Percentiles rank a stretch among this genome's conserved stretches.
Evolutionary conservation across 1,284 basidiomycete species (phyloP).

Genomic region (Omphalotus olearius): DNA sequence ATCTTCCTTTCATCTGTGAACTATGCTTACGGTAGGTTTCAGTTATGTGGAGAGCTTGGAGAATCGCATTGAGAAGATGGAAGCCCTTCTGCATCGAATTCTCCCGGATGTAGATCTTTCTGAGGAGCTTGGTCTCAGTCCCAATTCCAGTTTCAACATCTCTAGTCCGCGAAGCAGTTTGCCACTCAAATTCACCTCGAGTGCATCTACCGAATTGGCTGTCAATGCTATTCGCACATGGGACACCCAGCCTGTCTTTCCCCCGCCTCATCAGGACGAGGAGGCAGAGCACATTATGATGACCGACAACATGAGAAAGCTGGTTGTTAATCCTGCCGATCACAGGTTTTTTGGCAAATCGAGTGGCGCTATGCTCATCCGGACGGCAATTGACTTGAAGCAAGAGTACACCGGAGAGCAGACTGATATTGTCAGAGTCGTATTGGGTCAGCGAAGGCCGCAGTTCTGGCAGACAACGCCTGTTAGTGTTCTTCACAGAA

Average conservation of each 20-base stretch:
- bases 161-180: not conserved
- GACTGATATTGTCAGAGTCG: constrained; percentile 16
- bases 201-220: constrained; percentile 21
- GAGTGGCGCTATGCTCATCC: constrained; percentile 62
- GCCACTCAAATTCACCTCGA: not conserved
- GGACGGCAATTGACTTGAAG: constrained; percentile 63
- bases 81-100: constrained; percentile 38
- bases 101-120: constrained; percentile 8
- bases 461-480: constrained; percentile 36
- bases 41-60: constrained; percentile 75
- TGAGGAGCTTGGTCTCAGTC: constrained; percentile 1
- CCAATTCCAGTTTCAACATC: not conserved
- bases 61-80: constrained; percentile 66
- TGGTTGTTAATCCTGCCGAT: constrained; percentile 30
- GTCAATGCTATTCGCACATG: constrained; percentile 27
- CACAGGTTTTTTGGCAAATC: constrained; percentile 70
- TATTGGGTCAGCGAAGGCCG: constrained; percentile 22
- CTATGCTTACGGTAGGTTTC: not conserved
- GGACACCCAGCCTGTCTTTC: not conserved
- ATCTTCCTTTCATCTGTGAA: not conserved
- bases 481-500: constrained; percentile 27
- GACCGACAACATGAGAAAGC: constrained; percentile 31
- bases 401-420: constrained; percentile 43
- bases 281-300: constrained; percentile 33
- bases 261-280: constrained; percentile 23